Evolutionary conservation across 345 rosid genomes (phyloP), one percentile per base, ranked within the genome.

Genomic region (Salix caprea): DNA sequence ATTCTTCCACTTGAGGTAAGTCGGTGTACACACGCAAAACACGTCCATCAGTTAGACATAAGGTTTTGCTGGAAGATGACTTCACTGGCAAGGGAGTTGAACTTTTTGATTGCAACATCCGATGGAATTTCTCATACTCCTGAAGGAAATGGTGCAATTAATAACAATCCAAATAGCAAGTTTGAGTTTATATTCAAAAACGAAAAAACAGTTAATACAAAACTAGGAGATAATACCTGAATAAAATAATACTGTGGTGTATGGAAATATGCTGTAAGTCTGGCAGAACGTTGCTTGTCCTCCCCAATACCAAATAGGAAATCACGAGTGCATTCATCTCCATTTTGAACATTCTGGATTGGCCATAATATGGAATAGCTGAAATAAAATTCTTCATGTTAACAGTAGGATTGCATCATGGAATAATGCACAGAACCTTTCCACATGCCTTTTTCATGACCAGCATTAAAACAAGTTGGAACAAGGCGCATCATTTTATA

Each of bases 291-390:
- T 50, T 93, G 99, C 76, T 90, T 91, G 79, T 91, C 96, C 86
- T 95, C 98, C n/a, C 92, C 92, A 77, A 95, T 90, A 74, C 98
- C 98, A 80, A 82, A 80, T 39, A 93, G 90, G 78, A 85, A 95
- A 88, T 95, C 97, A 74, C 94, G 92, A 70, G 88, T 89, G 86
- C 98, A 90, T 83, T 95, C 98, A 32, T 91, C 92, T 62, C 91
- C 89, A 85, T 85, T 74, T 65, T 82, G 80, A 77, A 85, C 77
- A 84, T 82, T 76, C 81, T 83, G 85, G 54, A 84, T 86, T 62
- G 98, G 94, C 99, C 99, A 95, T 74, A 91, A 81, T 84, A 95
- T 80, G 34, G 97, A 90, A 82, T 82, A 93, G 88, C 99, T 95
- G 92, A 76, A 74, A 30, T 6, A 37, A 23, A 76, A 40, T 12